Percentiles rank a stretch among this genome's conserved stretches.
phyloP scores from a whole-genome alignment of 2,329 filamentous ascomycete genomes.

The Fusarium ramigenum region DNA sequence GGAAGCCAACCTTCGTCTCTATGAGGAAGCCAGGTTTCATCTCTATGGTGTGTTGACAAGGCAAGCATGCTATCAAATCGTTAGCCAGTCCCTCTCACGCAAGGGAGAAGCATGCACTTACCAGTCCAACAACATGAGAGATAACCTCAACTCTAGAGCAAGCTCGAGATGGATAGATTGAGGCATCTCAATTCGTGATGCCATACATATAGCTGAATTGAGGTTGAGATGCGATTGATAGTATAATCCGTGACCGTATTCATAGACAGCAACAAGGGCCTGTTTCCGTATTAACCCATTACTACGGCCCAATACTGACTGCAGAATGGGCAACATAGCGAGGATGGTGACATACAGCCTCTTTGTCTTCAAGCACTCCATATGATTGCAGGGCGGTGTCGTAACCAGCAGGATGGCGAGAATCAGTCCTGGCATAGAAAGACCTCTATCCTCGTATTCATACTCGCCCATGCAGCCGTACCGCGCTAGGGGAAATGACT shows the following conservation, averaged over 20 bases:
- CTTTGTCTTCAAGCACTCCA: not conserved
- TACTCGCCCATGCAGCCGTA: not conserved
- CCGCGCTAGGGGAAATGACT: not conserved
- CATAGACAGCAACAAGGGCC: not conserved
- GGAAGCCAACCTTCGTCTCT: not conserved
- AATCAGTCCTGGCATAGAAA: not conserved
- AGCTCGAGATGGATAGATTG: not conserved
- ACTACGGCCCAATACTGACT: not conserved
- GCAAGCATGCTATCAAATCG: not conserved
- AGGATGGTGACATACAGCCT: not conserved
- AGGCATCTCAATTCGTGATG: not conserved
- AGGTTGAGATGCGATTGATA: not conserved
- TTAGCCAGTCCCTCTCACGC: rapidly evolving
- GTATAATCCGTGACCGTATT: not conserved
- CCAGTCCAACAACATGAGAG: not conserved
- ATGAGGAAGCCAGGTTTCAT: not conserved
- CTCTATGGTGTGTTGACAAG: not conserved
- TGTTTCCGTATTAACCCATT: not conserved
- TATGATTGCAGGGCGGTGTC: not conserved
- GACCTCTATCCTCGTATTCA: not conserved
- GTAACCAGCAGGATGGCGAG: not conserved
- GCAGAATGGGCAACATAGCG: not conserved
- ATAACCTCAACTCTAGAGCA: not conserved
- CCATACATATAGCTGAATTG: not conserved
- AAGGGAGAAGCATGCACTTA: not conserved